Conservation (phyloP, 805 yeast genomes). For the Lipomyces yamadae region DNA sequence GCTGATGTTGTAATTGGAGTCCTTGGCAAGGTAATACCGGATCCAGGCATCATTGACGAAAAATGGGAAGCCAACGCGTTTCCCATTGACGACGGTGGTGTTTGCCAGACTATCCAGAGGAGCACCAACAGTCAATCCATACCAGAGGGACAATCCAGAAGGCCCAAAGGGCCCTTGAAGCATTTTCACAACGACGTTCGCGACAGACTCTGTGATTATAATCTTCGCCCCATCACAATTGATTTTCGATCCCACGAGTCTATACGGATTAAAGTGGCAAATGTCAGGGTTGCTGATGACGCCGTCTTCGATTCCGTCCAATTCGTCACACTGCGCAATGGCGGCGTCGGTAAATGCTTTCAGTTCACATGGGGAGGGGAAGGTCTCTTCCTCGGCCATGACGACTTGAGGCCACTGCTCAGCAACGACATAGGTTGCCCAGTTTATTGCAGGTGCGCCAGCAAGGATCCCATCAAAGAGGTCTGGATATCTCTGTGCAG, state of each 20-base stretch:
- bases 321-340: constrained; percentile 17
- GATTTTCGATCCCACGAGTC: not conserved
- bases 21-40: constrained; percentile 5
- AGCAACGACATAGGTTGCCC: not conserved
- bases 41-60: constrained; percentile 6
- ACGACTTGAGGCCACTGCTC: not conserved
- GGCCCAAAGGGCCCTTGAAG: constrained; percentile 5
- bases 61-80: constrained; percentile 6
- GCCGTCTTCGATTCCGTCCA: constrained; percentile 24
- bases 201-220: not conserved
- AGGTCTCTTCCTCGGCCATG: not conserved
- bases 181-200: not conserved
- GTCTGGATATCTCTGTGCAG: constrained; percentile 16
- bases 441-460: constrained; percentile 23
- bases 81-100: constrained; percentile 3
- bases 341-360: constrained; percentile 9
- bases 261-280: constrained; percentile 15
- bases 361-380: not conserved
- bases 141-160: not conserved
- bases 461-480: constrained; percentile 28
- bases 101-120: not conserved
- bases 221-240: not conserved
- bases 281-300: constrained; percentile 18
- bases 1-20: constrained; percentile 4
- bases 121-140: not conserved